Conservation (phyloP, 768 basidiomycete genomes). For the Leucogyrophana mollusca region DNA sequence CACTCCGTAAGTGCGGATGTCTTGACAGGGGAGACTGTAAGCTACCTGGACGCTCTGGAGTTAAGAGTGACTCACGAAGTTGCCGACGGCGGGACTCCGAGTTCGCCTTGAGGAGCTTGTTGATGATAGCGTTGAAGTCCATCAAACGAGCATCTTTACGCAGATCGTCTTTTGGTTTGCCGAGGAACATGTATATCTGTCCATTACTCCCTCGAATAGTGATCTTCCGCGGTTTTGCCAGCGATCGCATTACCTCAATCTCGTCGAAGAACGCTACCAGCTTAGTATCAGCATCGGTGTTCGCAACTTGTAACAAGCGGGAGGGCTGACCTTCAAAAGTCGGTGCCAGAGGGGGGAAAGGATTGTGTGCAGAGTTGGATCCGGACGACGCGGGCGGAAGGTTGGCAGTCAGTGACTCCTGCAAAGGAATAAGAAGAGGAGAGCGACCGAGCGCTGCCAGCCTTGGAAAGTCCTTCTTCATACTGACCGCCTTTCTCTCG, state of each 20-base stretch:
- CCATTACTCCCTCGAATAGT: constrained; percentile 83
- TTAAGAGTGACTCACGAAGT: constrained; percentile 59
- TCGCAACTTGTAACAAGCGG: background rate
- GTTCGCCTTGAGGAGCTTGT: constrained; percentile 90
- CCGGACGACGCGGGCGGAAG: constrained; percentile 71
- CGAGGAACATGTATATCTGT: constrained; percentile 84
- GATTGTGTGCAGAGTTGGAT: constrained; percentile 60
- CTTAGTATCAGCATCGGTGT: background rate
- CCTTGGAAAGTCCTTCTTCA: constrained; percentile 52
- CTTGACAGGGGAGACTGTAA: constrained; percentile 25
- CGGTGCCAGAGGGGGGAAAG: constrained; percentile 77
- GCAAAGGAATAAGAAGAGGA: constrained; percentile 82
- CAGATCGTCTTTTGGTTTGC: constrained; percentile 96
- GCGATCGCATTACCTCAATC: constrained; percentile 86
- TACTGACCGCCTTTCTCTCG: constrained; percentile 34
- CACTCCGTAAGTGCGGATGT: constrained; percentile 98
- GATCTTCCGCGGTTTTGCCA: constrained; percentile 90
- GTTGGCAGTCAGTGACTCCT: constrained; percentile 86
- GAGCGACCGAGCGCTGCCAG: constrained; percentile 59
- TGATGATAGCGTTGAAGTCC: constrained; percentile 98
- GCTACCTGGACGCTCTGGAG: background rate
- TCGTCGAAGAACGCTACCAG: constrained; percentile 73
- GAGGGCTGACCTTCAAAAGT: constrained; percentile 67
- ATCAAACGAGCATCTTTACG: constrained; percentile 96
- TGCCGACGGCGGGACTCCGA: constrained; percentile 90